A percentile compares a stretch with the other conserved stretches of the same genome.
phyloP scores from a whole-genome alignment of 139 green algal genomes.

The Asterochloris erici region DNA sequence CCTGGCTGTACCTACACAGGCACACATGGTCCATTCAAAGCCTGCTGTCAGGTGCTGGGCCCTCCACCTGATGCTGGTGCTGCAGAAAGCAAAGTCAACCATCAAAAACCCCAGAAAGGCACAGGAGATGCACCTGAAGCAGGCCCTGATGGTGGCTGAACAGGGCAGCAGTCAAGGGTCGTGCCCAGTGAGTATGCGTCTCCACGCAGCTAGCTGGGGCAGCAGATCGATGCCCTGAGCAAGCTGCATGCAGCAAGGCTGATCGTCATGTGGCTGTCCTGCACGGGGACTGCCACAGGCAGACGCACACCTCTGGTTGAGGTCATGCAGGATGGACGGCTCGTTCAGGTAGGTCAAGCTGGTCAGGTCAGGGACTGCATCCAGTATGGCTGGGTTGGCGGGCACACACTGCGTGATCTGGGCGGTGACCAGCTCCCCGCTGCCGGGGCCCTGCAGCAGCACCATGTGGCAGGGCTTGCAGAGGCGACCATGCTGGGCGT shows the following conservation, averaged over 20 bases:
- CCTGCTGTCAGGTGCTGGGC: background rate
- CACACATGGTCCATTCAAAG: too few relatives aligned
- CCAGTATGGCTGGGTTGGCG: conserved; percentile 39
- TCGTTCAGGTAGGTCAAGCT: conserved; percentile 85
- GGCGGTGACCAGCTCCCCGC: conserved; percentile 1
- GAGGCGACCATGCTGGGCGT: background rate
- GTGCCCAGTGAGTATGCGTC: too few relatives aligned
- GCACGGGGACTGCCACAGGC: background rate
- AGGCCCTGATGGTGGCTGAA: too few relatives aligned
- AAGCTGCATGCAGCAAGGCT: background rate
- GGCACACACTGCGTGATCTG: conserved; percentile 25
- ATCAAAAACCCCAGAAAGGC: too few relatives aligned
- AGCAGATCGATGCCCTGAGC: too few relatives aligned
- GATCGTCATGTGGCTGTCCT: background rate
- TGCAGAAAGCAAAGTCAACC: too few relatives aligned
- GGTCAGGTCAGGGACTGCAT: conserved; percentile 71
- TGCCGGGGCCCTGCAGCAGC: background rate
- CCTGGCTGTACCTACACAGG: conserved; percentile 32
- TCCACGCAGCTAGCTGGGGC: too few relatives aligned
- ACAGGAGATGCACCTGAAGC: too few relatives aligned
- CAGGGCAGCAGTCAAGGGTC: too few relatives aligned
- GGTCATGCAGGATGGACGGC: conserved; percentile 78
- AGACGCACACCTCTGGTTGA: conserved; percentile 33
- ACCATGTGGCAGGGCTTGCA: background rate
- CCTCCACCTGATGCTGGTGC: background rate